phyloP scores from a whole-genome alignment of 345 rosid species.

The Boechera stricta region DNA sequence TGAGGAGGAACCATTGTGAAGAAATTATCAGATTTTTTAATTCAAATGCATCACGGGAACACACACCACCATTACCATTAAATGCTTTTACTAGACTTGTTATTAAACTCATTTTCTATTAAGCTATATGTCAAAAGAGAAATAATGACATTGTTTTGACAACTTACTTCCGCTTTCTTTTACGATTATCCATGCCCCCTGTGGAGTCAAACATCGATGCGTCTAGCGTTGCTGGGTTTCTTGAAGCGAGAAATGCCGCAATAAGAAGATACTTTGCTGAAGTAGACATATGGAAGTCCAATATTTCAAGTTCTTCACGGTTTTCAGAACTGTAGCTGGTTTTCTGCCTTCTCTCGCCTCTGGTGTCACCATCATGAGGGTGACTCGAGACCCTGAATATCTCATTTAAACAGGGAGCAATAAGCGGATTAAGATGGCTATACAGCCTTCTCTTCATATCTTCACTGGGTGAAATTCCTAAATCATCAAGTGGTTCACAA shows the following conservation, averaged over 20 bases:
- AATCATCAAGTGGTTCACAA: slow-evolving; percentile 74
- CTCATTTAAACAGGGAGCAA: slow-evolving; percentile 69
- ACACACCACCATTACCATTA: slow-evolving; percentile 16
- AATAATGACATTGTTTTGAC: slow-evolving; percentile 12
- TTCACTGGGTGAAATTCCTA: slow-evolving; percentile 59
- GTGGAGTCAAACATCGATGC: slow-evolving; percentile 91
- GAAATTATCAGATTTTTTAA: background rate
- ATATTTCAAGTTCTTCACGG: slow-evolving; percentile 48
- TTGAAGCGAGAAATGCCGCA: slow-evolving; percentile 92
- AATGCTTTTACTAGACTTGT: slow-evolving; percentile 9
- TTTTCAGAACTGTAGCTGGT: slow-evolving; percentile 48
- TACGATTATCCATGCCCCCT: slow-evolving; percentile 72
- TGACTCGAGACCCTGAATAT: slow-evolving; percentile 59
- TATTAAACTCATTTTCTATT: background rate
- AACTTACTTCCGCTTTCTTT: slow-evolving; percentile 84
- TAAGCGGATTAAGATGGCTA: slow-evolving; percentile 65
- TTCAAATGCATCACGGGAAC: slow-evolving; percentile 16
- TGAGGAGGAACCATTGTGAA: slow-evolving; percentile 33
- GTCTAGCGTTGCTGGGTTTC: slow-evolving; percentile 93
- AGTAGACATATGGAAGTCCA: slow-evolving; percentile 82
- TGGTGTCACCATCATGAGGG: slow-evolving; percentile 51
- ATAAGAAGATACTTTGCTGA: slow-evolving; percentile 88
- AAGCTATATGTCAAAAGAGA: background rate
- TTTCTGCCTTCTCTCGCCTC: slow-evolving; percentile 49
- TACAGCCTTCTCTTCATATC: slow-evolving; percentile 80